Conservation (phyloP, 768 basidiomycete genomes). For the Tremella mesenterica region DNA sequence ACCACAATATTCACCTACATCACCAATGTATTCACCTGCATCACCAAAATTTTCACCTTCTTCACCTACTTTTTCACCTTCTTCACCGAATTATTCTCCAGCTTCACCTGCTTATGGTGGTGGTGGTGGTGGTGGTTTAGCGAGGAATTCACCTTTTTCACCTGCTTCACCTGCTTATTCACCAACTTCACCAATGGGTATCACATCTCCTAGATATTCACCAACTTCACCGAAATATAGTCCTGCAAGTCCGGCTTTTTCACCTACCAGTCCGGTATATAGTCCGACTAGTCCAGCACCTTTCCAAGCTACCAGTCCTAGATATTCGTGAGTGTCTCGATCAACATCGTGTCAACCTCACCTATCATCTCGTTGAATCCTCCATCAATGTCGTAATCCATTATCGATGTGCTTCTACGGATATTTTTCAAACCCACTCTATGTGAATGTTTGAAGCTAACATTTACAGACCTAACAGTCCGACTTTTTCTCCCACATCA, state of each 20-base stretch:
- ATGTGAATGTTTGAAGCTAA: no score
- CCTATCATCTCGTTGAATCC: no score
- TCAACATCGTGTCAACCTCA: slow-evolving; percentile 48
- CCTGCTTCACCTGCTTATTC: slow-evolving; percentile 34
- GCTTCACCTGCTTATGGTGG: slow-evolving; percentile 39
- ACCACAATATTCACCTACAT: slow-evolving; percentile 39
- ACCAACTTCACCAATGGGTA: slow-evolving; percentile 31
- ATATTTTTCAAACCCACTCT: no score
- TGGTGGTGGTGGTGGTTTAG: slow-evolving; percentile 11
- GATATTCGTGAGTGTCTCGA: slow-evolving; percentile 29
- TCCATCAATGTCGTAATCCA: no score
- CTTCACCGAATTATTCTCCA: slow-evolving; percentile 45
- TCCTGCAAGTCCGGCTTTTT: slow-evolving; percentile 54
- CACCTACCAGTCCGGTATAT: slow-evolving; percentile 54
- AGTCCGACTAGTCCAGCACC: slow-evolving; percentile 33
- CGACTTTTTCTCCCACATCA: slow-evolving; percentile 81
- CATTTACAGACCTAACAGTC: slow-evolving; percentile 76
- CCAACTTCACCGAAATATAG: slow-evolving; percentile 35
- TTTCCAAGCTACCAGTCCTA: slow-evolving; percentile 45
- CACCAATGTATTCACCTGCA: slow-evolving; percentile 39
- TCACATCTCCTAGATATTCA: slow-evolving; percentile 38
- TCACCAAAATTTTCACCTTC: slow-evolving; percentile 39
- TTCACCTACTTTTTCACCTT: slow-evolving; percentile 44
- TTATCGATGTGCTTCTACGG: slow-evolving; percentile 63
- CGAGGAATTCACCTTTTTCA: slow-evolving; percentile 28